Evolutionary conservation across 2,329 filamentous ascomycete species (phyloP).

Genomic region (Samsoniella hepiali): DNA sequence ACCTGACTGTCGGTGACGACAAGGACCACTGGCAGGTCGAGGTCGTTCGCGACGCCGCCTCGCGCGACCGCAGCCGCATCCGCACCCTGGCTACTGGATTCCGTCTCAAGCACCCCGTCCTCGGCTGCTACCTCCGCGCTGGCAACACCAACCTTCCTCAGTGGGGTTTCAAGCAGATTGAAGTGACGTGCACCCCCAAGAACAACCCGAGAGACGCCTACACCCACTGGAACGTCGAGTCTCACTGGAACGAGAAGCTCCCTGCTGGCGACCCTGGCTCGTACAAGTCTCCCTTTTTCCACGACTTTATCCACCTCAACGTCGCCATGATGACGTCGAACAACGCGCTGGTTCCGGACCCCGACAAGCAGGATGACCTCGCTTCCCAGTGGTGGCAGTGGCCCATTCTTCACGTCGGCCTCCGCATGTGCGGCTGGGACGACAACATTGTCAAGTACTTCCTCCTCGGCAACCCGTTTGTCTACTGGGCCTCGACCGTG

Average conservation of each 20-base stretch:
- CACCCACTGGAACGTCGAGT: constrained; percentile 98
- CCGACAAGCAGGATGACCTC: constrained; percentile 97
- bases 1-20: constrained; percentile 89
- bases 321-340: constrained; percentile 99
- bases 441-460: constrained; percentile 97
- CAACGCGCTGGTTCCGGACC: constrained; percentile 94
- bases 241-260: constrained; percentile 88
- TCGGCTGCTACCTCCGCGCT: constrained; percentile 91
- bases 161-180: constrained; percentile 99
- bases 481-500: constrained; percentile 92
- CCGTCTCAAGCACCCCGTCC: constrained; percentile 74
- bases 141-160: constrained; percentile 95
- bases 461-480: constrained; percentile 90
- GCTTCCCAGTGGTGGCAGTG: constrained; percentile 98
- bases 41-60: constrained; percentile 85
- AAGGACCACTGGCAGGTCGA: constrained; percentile 98
- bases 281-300: constrained; percentile 95
- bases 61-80: constrained; percentile 77
- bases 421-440: constrained; percentile 98
- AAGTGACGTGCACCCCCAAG: constrained; percentile 89
- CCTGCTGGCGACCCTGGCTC: constrained; percentile 83
- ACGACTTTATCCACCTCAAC: constrained; percentile 96
- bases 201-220: constrained; percentile 92
- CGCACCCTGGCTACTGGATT: constrained; percentile 92
- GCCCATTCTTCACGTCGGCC: constrained; percentile 90